phyloP scores from a whole-genome alignment of 805 yeast genomes.

The Metschnikowia noctiluminum region DNA sequence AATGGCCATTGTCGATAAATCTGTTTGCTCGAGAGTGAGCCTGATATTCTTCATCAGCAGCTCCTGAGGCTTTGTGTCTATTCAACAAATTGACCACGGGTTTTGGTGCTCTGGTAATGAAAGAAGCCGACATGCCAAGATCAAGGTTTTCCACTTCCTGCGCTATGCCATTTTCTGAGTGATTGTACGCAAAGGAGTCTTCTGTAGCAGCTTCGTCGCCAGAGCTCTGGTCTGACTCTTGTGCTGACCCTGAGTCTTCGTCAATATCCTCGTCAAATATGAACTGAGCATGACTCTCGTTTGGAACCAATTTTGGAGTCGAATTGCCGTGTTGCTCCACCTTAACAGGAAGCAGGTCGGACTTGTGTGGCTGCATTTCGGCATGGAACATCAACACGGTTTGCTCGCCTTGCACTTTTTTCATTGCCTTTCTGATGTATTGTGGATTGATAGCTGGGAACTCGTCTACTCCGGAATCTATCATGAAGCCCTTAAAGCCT shows the following conservation, averaged over 20 bases:
- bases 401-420: conserved; percentile 53
- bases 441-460: conserved; percentile 75
- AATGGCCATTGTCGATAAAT: conserved; percentile 23
- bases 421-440: conserved; percentile 68
- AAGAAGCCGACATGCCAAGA: conserved; percentile 40
- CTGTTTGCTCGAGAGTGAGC: conserved; percentile 29
- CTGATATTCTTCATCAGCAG: conserved; percentile 30
- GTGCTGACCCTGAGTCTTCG: conserved; percentile 12
- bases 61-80: conserved; percentile 12
- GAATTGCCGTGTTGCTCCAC: conserved; percentile 23
- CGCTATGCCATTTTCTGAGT: conserved; percentile 9
- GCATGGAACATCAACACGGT: conserved; percentile 92
- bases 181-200: conserved; percentile 4
- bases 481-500: conserved; percentile 90
- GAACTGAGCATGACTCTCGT: conserved; percentile 20
- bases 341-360: conserved; percentile 21
- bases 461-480: conserved; percentile 95
- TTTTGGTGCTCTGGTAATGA: conserved; percentile 37
- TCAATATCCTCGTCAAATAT: conserved; percentile 17
- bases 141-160: conserved; percentile 31
- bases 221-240: background rate
- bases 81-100: conserved; percentile 34
- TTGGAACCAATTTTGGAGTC: conserved; percentile 25
- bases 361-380: conserved; percentile 59
- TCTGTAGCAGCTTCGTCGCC: conserved; percentile 7